Percentiles rank a stretch among this genome's conserved stretches.
phyloP scores from a whole-genome alignment of 768 basidiomycete genomes.

The Panaeolus papilionaceus region DNA sequence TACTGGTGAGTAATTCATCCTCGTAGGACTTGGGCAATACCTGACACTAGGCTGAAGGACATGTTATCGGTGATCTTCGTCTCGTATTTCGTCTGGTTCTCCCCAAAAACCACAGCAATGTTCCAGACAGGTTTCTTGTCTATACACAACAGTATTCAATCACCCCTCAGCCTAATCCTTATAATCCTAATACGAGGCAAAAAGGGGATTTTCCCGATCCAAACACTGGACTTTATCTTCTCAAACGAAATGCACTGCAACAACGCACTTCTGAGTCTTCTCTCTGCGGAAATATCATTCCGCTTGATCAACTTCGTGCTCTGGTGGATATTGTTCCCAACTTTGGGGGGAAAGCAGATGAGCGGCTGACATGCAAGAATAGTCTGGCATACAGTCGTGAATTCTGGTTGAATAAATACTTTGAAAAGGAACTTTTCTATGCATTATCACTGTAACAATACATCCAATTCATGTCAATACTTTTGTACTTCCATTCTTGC shows the following conservation, averaged over 20 bases:
- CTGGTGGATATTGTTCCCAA: slow-evolving; percentile 34
- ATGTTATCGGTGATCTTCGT: too few species aligned
- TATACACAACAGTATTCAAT: too few species aligned
- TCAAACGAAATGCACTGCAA: slow-evolving; percentile 24
- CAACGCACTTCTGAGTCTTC: slow-evolving; percentile 18
- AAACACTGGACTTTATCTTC: slow-evolving; percentile 29
- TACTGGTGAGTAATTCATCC: too few species aligned
- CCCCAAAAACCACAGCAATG: too few species aligned
- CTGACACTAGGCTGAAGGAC: too few species aligned
- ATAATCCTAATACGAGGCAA: neutral
- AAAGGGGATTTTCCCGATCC: slow-evolving; percentile 28
- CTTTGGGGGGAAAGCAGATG: slow-evolving; percentile 33
- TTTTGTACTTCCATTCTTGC: neutral
- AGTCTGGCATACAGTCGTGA: slow-evolving; percentile 28
- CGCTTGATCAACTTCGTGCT: slow-evolving; percentile 27
- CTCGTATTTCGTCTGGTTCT: too few species aligned
- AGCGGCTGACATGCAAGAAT: slow-evolving; percentile 29
- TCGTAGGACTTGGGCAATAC: too few species aligned
- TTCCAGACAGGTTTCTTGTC: too few species aligned
- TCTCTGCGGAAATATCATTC: slow-evolving; percentile 36
- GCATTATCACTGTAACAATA: slow-evolving; percentile 15
- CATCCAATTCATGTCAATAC: neutral
- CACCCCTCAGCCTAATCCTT: slow-evolving; percentile 21
- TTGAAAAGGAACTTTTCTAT: slow-evolving; percentile 33
- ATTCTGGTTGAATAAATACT: slow-evolving; percentile 41